Evolutionary conservation across 2,329 filamentous ascomycete genomes (phyloP).

Genomic region (Trichoderma atrobrunneum): DNA sequence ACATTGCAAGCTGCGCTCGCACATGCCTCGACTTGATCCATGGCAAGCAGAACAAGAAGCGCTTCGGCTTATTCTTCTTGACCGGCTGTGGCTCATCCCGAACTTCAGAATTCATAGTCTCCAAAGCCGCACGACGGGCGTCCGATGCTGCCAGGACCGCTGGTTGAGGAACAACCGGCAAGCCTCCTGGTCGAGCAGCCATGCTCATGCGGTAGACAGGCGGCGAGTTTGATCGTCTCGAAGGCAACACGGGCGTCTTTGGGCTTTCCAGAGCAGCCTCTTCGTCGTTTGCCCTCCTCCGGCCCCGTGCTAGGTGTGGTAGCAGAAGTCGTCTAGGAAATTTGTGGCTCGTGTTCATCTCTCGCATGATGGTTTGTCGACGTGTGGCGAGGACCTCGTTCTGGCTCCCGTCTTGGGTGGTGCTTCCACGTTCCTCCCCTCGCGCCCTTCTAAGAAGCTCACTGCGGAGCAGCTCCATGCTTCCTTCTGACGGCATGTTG

Average conservation of each 20-base stretch:
- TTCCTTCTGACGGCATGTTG: constrained; percentile 12
- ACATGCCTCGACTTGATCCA: constrained; percentile 53
- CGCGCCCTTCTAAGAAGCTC: constrained; percentile 34
- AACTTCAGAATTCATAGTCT: background rate
- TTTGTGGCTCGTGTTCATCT: background rate
- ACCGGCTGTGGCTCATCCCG: background rate
- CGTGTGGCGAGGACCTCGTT: constrained; percentile 11
- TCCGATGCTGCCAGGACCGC: background rate
- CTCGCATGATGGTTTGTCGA: constrained; percentile 3
- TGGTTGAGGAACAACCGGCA: background rate
- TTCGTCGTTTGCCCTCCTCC: constrained; percentile 25
- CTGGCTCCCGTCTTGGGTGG: constrained; percentile 20
- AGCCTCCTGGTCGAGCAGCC: background rate
- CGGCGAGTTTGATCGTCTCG: background rate
- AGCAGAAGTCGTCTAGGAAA: constrained; percentile 19
- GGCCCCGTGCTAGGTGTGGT: constrained; percentile 22
- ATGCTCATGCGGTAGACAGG: background rate
- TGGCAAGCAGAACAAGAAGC: constrained; percentile 55
- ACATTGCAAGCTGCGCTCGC: constrained; percentile 56
- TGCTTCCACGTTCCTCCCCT: constrained; percentile 26
- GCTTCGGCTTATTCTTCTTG: constrained; percentile 30
- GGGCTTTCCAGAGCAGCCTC: constrained; percentile 37
- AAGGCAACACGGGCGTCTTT: constrained; percentile 45
- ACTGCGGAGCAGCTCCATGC: constrained; percentile 34
- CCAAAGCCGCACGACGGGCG: background rate